Conservation (phyloP, 257 asterid genomes). For the Cordia subcordata region DNA sequence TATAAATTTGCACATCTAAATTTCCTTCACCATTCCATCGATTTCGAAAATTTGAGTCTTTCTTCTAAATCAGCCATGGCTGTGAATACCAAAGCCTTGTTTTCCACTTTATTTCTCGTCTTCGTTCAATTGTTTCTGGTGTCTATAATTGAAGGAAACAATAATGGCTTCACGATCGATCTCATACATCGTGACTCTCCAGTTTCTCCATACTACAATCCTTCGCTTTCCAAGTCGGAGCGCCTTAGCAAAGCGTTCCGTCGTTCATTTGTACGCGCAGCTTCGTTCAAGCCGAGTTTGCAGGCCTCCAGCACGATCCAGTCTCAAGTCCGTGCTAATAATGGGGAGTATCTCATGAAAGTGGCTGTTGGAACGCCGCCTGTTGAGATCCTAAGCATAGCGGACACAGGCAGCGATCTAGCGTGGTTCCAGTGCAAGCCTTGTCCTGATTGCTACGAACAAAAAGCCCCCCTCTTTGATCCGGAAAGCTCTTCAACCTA, state of each 20-base stretch:
- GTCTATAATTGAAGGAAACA: not conserved
- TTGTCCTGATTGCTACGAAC: constrained; percentile 40
- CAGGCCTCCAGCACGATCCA: not conserved
- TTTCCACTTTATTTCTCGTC: not conserved
- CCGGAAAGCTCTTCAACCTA: constrained; percentile 23
- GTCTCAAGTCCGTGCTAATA: constrained; percentile 4
- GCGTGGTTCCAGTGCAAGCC: constrained; percentile 63
- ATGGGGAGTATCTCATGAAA: constrained; percentile 49
- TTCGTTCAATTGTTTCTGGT: not conserved
- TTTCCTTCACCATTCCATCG: not conserved
- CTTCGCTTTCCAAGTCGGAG: constrained; percentile 26
- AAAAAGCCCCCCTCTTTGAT: constrained; percentile 42
- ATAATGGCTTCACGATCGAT: constrained; percentile 41
- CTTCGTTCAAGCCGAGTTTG: constrained; percentile 4
- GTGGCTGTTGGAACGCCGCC: constrained; percentile 53
- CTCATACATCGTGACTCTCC: constrained; percentile 44
- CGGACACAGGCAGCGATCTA: constrained; percentile 62
- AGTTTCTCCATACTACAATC: constrained; percentile 29
- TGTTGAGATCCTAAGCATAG: constrained; percentile 27
- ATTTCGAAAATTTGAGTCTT: not conserved
- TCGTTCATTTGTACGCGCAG: constrained; percentile 39
- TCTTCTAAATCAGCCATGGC: not conserved
- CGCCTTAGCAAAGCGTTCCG: constrained; percentile 15
- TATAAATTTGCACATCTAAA: too few relatives aligned
- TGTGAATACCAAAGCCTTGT: not conserved